phyloP scores from a whole-genome alignment of 2,329 filamentous ascomycete genomes.

The Microdochium bolleyi region DNA sequence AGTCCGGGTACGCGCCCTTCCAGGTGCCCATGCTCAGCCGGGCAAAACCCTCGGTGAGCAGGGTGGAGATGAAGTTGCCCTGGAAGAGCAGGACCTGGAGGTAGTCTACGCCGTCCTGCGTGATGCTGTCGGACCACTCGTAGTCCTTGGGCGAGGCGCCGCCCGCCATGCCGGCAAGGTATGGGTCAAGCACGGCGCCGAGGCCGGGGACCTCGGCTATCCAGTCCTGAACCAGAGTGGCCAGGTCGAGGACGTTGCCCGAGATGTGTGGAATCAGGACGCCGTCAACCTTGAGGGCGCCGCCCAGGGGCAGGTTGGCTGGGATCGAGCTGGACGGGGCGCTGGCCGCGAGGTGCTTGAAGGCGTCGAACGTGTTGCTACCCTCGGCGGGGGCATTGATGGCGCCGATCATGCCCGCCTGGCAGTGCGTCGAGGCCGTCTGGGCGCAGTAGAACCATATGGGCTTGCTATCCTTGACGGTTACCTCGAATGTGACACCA shows the following conservation, averaged over 20 bases:
- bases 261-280: constrained; percentile 17
- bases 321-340: constrained; percentile 24
- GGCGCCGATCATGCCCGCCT: constrained; percentile 36
- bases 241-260: constrained; percentile 17
- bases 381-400: constrained; percentile 31
- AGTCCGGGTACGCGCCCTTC: constrained; percentile 20
- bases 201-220: constrained; percentile 16
- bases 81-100: constrained; percentile 21
- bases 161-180: constrained; percentile 22
- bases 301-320: constrained; percentile 21
- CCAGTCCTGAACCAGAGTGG: constrained; percentile 13
- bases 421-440: constrained; percentile 22
- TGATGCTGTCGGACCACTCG: constrained; percentile 20
- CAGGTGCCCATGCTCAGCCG: constrained; percentile 18
- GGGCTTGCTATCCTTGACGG: constrained; percentile 20
- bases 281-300: constrained; percentile 23
- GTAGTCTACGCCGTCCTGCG: constrained; percentile 13
- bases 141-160: constrained; percentile 23
- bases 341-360: constrained; percentile 21
- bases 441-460: constrained; percentile 31
- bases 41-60: constrained; percentile 21
- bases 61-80: constrained; percentile 22
- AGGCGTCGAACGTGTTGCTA: constrained; percentile 28
- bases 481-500: constrained; percentile 22
- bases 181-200: constrained; percentile 13